Conservation (phyloP, 2,329 filamentous ascomycete species). For the Stachybotrys chlorohalonatus region DNA sequence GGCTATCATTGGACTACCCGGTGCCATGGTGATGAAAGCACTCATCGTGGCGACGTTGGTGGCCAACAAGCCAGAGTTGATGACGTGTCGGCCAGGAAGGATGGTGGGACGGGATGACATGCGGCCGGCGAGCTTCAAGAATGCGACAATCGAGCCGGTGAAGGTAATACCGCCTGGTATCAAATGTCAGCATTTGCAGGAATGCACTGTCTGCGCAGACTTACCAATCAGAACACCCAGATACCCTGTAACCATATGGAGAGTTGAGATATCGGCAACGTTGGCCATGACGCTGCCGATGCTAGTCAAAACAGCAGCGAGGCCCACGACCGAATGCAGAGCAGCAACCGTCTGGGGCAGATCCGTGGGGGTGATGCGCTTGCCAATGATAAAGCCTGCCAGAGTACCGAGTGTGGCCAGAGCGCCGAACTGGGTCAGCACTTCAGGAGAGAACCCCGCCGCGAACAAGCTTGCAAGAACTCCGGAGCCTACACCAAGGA, state of each 20-base stretch:
- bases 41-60: constrained; percentile 77
- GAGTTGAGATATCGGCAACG: constrained; percentile 59
- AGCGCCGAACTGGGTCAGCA: constrained; percentile 69
- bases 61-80: constrained; percentile 68
- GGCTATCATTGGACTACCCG: constrained; percentile 68
- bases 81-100: constrained; percentile 63
- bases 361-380: constrained; percentile 79
- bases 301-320: constrained; percentile 81
- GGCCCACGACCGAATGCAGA: constrained; percentile 80
- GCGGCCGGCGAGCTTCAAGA: constrained; percentile 73
- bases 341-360: constrained; percentile 85
- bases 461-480: constrained; percentile 76
- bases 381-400: constrained; percentile 66
- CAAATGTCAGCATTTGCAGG: background rate
- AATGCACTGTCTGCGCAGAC: background rate
- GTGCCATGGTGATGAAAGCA: constrained; percentile 72
- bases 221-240: constrained; percentile 72
- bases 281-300: constrained; percentile 78
- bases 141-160: constrained; percentile 82
- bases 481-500: constrained; percentile 74
- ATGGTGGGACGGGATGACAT: constrained; percentile 71
- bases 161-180: constrained; percentile 67
- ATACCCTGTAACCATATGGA: constrained; percentile 81
- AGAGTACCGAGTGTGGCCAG: constrained; percentile 66
- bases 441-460: constrained; percentile 70